A percentile compares a stretch with the other conserved stretches of the same genome.
Conservation (phyloP, 2,329 filamentous ascomycete genomes). For the Fonsecaea nubica region DNA sequence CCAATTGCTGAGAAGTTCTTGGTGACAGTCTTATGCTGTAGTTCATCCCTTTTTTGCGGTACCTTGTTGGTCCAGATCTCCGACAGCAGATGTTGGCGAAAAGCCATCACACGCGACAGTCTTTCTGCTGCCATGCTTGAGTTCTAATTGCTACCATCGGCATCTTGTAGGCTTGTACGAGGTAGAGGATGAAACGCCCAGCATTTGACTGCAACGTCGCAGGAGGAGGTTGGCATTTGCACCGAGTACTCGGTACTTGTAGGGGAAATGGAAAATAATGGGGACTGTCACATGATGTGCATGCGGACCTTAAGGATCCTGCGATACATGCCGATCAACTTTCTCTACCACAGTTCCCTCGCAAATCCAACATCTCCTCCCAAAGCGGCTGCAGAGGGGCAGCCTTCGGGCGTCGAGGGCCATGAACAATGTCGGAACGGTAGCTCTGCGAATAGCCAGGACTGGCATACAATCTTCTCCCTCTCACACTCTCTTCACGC, state of each 20-base stretch:
- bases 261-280: neutral
- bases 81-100: too few relatives aligned
- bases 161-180: too few relatives aligned
- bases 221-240: neutral
- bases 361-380: neutral
- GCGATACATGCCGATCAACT: neutral
- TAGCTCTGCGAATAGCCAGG: slow-evolving; percentile 37
- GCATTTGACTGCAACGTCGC: neutral
- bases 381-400: neutral
- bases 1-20: too few relatives aligned
- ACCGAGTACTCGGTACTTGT: too few relatives aligned
- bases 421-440: slow-evolving; percentile 40
- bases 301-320: neutral
- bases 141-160: too few relatives aligned
- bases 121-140: too few relatives aligned
- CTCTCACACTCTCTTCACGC: slow-evolving; percentile 11
- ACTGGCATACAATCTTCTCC: slow-evolving; percentile 29
- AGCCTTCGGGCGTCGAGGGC: slow-evolving; percentile 25
- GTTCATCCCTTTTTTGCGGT: too few relatives aligned
- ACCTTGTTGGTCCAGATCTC: too few relatives aligned
- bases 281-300: neutral
- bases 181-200: too few relatives aligned
- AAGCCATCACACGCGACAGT: too few relatives aligned
- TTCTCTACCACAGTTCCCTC: neutral
- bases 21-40: too few relatives aligned